These are phyloP conservation scores for Pholiota molesta DNA, from an alignment of 768 basidiomycete species.

Conservation along the genomic window DNA sequence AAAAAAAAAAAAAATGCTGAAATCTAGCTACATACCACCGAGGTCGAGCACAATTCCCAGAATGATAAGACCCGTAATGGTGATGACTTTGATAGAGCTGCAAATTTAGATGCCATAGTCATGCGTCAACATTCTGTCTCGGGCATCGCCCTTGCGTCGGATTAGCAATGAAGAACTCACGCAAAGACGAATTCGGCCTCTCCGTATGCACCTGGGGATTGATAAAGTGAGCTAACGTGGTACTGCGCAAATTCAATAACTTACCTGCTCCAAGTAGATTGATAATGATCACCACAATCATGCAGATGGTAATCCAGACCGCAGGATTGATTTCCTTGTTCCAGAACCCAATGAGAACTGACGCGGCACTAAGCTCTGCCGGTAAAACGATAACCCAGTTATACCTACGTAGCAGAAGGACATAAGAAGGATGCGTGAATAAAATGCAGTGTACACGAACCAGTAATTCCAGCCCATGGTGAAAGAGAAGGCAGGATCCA, in stretches of 20 bases:
- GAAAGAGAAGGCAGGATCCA: constrained; percentile 70
- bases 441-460: constrained; percentile 18
- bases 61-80: constrained; percentile 73
- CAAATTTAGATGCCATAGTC: background rate
- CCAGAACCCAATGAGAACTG: constrained; percentile 82
- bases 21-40: constrained; percentile 2
- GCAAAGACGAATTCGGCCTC: constrained; percentile 90
- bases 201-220: constrained; percentile 61
- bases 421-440: background rate
- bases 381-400: constrained; percentile 71
- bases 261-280: constrained; percentile 72
- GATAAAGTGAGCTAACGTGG: background rate
- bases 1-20: background rate
- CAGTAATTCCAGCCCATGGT: constrained; percentile 55
- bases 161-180: constrained; percentile 37
- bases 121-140: background rate
- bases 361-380: constrained; percentile 74
- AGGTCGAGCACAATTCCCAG: constrained; percentile 65
- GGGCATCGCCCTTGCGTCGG: background rate
- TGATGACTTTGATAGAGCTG: constrained; percentile 87
- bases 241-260: constrained; percentile 2
- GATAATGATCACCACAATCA: constrained; percentile 76
- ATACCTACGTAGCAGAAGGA: constrained; percentile 34
- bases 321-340: constrained; percentile 58
- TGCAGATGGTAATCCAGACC: constrained; percentile 78